These are phyloP conservation scores for Fusarium acutatum DNA, from an alignment of 2,329 filamentous ascomycete genomes.

Conservation along the genomic window DNA sequence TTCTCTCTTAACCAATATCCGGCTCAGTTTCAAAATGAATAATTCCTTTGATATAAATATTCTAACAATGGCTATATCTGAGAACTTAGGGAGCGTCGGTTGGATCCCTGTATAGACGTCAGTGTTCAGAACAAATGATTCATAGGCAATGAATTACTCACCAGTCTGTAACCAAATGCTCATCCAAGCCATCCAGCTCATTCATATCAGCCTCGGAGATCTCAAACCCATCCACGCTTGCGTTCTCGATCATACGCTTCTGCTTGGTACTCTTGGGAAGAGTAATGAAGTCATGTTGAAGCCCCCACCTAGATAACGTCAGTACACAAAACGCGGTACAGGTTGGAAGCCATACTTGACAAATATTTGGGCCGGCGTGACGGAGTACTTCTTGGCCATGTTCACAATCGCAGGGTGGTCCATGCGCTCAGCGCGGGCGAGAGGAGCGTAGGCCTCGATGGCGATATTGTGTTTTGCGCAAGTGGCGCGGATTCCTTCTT, in stretches of 20 bases:
- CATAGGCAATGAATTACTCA: constrained; percentile 36
- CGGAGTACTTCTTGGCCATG: constrained; percentile 73
- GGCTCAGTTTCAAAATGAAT: too few relatives aligned
- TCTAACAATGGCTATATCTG: too few relatives aligned
- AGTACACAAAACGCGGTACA: not conserved
- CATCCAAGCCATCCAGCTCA: constrained; percentile 71
- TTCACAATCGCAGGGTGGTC: constrained; percentile 68
- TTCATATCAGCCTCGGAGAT: constrained; percentile 72
- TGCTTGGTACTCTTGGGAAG: constrained; percentile 75
- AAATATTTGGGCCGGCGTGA: constrained; percentile 77
- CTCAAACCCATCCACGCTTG: constrained; percentile 65
- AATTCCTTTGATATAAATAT: too few relatives aligned
- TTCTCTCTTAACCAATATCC: not conserved
- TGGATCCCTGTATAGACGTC: too few relatives aligned
- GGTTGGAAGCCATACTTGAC: constrained; percentile 54
- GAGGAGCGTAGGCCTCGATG: constrained; percentile 82
- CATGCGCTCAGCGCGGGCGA: constrained; percentile 76
- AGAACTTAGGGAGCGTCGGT: too few relatives aligned
- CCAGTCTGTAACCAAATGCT: constrained; percentile 77
- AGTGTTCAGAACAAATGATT: too few relatives aligned
- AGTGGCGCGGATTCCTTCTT: constrained; percentile 70
- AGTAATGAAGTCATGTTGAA: constrained; percentile 78
- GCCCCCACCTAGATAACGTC: constrained; percentile 66
- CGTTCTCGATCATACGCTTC: constrained; percentile 72
- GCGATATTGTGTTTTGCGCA: constrained; percentile 73